phyloP scores from a whole-genome alignment of 2,329 filamentous ascomycete genomes.

The Colletotrichum higginsianum region DNA sequence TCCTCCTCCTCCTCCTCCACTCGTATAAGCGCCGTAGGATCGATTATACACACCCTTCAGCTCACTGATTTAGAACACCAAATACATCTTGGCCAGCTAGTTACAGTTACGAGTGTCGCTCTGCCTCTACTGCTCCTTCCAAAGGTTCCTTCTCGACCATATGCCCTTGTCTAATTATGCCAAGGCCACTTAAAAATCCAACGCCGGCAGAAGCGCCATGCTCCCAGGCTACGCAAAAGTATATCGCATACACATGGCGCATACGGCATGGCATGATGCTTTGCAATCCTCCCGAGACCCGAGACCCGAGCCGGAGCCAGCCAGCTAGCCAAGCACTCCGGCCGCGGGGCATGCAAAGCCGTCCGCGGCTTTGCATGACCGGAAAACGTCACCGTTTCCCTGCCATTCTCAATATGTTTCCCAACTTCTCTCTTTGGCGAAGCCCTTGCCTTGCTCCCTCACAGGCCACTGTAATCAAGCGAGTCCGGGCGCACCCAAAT shows the following conservation, averaged over 20 bases:
- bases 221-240: not conserved
- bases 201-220: not conserved
- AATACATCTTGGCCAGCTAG: not conserved
- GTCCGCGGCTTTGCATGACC: constrained; percentile 18
- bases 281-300: constrained; percentile 5
- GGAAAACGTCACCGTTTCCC: not conserved
- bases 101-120: not conserved
- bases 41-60: not conserved
- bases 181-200: not conserved
- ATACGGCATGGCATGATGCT: not conserved
- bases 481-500: not conserved
- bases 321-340: not conserved
- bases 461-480: not conserved
- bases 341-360: not conserved
- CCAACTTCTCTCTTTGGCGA: constrained; percentile 7
- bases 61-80: not conserved
- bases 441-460: not conserved
- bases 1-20: not conserved
- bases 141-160: not conserved
- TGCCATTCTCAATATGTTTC: not conserved
- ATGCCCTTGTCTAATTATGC: not conserved
- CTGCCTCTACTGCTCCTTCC: not conserved
- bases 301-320: constrained; percentile 3
- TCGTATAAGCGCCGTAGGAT: not conserved
- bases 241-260: not conserved